Conservation (phyloP, 2,329 filamentous ascomycete genomes). For the Aspergillus uvarum region DNA sequence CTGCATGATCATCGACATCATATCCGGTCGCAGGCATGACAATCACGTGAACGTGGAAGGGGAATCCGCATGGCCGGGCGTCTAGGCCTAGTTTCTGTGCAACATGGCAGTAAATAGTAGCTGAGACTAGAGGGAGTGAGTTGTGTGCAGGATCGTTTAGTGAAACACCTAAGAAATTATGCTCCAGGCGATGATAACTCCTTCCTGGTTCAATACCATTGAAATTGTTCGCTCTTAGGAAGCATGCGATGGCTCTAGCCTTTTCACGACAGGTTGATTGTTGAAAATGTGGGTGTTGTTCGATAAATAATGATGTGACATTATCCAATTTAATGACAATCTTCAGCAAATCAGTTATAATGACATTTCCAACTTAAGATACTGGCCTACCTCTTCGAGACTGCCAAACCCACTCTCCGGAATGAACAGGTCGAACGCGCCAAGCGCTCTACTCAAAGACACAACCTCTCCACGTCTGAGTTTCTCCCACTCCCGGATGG, state of each 20-base stretch:
- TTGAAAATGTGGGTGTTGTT: constrained; percentile 54
- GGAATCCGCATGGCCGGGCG: constrained; percentile 76
- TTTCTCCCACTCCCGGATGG: constrained; percentile 73
- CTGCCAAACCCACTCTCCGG: constrained; percentile 71
- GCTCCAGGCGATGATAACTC: constrained; percentile 76
- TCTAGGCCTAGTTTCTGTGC: constrained; percentile 72
- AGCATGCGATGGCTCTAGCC: constrained; percentile 67
- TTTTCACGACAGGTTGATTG: constrained; percentile 63
- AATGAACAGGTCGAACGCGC: constrained; percentile 87
- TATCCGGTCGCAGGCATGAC: constrained; percentile 62
- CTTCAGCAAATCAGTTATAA: constrained; percentile 41
- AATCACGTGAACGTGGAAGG: constrained; percentile 80
- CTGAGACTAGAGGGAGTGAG: constrained; percentile 81
- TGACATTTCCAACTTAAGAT: not conserved
- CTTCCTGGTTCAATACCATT: constrained; percentile 66
- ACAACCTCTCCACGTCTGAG: constrained; percentile 53
- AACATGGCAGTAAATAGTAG: constrained; percentile 80
- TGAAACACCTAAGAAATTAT: constrained; percentile 83
- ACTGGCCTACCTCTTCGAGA: constrained; percentile 62
- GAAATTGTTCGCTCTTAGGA: constrained; percentile 67
- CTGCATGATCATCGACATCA: constrained; percentile 57
- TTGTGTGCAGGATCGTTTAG: constrained; percentile 71
- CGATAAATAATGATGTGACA: constrained; percentile 58
- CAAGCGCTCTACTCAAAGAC: constrained; percentile 71
- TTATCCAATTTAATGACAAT: constrained; percentile 64